Conservation (phyloP, 805 yeast genomes). For the Ogataea parapolymorpha region DNA sequence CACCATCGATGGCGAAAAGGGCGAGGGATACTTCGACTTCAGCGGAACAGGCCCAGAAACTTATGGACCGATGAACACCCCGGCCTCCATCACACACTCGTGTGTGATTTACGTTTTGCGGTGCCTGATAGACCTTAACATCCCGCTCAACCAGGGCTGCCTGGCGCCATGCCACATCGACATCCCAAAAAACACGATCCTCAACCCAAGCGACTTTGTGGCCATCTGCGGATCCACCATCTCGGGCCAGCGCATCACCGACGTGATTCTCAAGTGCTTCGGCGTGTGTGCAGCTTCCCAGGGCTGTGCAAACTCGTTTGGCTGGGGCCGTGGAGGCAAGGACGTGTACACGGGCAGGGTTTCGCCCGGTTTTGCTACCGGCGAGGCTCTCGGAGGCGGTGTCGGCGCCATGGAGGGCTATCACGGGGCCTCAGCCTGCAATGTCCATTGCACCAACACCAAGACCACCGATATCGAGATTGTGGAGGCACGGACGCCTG, state of each 20-base stretch:
- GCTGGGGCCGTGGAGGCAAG: conserved; percentile 49
- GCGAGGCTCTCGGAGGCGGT: conserved; percentile 55
- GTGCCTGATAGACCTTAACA: conserved; percentile 46
- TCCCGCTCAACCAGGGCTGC: conserved; percentile 57
- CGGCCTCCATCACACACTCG: conserved; percentile 50
- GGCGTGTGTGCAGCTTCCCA: conserved; percentile 56
- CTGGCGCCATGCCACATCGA: conserved; percentile 41
- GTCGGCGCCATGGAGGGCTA: conserved; percentile 49
- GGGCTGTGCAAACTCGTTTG: conserved; percentile 56
- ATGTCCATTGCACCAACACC: conserved; percentile 53
- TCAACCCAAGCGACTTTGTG: conserved; percentile 44
- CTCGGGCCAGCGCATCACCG: conserved; percentile 55
- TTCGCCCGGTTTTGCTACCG: conserved; percentile 49
- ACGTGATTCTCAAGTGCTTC: conserved; percentile 51
- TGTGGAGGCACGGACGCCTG: conserved; percentile 52
- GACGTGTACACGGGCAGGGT: conserved; percentile 36
- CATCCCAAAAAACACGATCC: conserved; percentile 31
- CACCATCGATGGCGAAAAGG: conserved; percentile 38
- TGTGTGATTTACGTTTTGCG: conserved; percentile 53
- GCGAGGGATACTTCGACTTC: conserved; percentile 47
- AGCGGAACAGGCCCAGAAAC: conserved; percentile 49
- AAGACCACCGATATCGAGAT: conserved; percentile 53
- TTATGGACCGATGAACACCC: conserved; percentile 53
- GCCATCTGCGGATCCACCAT: conserved; percentile 55
- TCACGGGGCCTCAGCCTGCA: conserved; percentile 46